These are phyloP conservation scores for Trichophyton benhamiae DNA, from an alignment of 2,329 filamentous ascomycete species.

Conservation along the genomic window DNA sequence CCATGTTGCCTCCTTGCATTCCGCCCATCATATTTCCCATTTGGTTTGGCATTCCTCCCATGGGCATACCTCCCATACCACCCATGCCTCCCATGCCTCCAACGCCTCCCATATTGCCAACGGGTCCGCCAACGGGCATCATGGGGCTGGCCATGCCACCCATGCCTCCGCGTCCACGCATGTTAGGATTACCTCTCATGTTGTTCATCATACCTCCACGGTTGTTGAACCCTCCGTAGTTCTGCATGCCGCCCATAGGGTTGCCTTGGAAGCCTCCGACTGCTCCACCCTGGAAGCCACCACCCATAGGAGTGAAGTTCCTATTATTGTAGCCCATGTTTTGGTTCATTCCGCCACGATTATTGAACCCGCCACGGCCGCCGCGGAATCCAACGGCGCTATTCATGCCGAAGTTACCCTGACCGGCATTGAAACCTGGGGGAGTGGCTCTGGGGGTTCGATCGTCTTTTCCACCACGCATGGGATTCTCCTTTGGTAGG, in stretches of 20 bases:
- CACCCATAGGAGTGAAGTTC: conserved; percentile 35
- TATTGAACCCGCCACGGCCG: conserved; percentile 40
- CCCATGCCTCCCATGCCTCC: conserved; percentile 40
- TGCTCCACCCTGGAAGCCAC: conserved; percentile 28
- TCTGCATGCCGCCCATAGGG: conserved; percentile 42
- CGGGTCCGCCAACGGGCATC: conserved; percentile 23
- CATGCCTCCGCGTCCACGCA: conserved; percentile 41
- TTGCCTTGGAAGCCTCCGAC: conserved; percentile 35
- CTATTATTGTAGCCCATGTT: conserved; percentile 40
- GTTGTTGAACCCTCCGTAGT: conserved; percentile 36
- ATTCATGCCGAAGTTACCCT: conserved; percentile 26
- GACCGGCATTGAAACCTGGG: conserved; percentile 39
- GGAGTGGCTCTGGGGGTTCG: conserved; percentile 37
- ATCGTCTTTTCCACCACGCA: conserved; percentile 47
- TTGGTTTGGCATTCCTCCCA: conserved; percentile 40
- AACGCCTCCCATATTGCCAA: conserved; percentile 16
- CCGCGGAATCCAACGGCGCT: conserved; percentile 43
- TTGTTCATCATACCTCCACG: conserved; percentile 43
- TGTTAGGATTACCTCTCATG: conserved; percentile 21
- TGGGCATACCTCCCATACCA: conserved; percentile 41
- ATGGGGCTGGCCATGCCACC: conserved; percentile 47
- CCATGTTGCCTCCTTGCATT: conserved; percentile 34
- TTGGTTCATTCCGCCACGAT: conserved; percentile 34
- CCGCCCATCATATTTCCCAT: conserved; percentile 49
- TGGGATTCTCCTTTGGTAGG: conserved; percentile 73